Base-by-base conservation (phyloP, 2,329 filamentous ascomycete genomes). In the Paecilomyces sp. region DNA sequence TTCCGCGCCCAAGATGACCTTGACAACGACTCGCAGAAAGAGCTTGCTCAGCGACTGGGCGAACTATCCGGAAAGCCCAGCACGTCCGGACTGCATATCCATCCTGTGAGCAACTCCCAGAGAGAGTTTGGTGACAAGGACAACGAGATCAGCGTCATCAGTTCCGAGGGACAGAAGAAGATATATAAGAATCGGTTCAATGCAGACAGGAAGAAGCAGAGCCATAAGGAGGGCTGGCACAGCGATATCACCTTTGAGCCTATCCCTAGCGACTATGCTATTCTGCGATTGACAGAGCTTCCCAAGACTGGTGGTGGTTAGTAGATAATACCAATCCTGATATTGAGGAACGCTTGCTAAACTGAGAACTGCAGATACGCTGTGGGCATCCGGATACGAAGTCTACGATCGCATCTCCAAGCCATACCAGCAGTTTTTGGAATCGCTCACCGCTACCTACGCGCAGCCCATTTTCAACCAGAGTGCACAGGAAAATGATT, bases 121-220 rank as follows among this genome's bases (percentile, higher is more conserved):
- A 74, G 79, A 11, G 78, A 80, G 62, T 72, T 78, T 53, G 76
- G 77, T 12, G 75, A 72, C 50, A 71, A 77, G 9, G 80, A 82
- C 59, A 77, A 81, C 60, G 77, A 82, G 63, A 77, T 82, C 54
- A 80, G 76, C 3, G 72, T 81, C 53, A 82, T 82, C 60, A 80
- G 75, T 28, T 80, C 78, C 0, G 59, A 64, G 58, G 68, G 74
- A 63, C 68, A 71, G 15, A 68, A 74, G 63, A 76, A 73, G 60
- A 72, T 74, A 54, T 79, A 78, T 62, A 67, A 69, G 33, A 63
- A 31, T 8, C 13, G 36, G 15, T 47, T 47, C 36, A 18, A 18
- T 18, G 36, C 15, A 5, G 36, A 18, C 13, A 11, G 24, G 1
- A 67, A 61, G 30, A 68, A 64, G 70, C 72, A 72, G 60, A 64